Conservation (phyloP, 169 alveolate species). For the Babesia bovis region DNA sequence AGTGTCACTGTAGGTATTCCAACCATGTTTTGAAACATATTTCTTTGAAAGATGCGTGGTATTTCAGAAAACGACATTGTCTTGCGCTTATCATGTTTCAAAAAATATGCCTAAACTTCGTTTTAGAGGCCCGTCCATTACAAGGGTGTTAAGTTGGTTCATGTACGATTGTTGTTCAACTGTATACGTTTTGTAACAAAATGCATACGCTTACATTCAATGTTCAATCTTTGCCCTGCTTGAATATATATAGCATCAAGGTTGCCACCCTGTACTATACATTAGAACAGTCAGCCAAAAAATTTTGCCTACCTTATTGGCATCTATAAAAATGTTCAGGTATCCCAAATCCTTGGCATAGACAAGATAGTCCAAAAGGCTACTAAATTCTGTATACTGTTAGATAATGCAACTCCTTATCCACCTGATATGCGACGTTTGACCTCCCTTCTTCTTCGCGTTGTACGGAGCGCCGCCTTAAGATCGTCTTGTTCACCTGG, state of each 20-base stretch:
- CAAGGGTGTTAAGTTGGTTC: slow-evolving; percentile 38
- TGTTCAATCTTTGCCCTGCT: slow-evolving; percentile 24
- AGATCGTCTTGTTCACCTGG: slow-evolving; percentile 33
- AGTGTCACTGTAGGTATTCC: too few species aligned
- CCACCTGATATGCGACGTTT: slow-evolving; percentile 31
- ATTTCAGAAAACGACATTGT: too few species aligned
- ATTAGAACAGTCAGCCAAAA: neutral
- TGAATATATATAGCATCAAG: neutral
- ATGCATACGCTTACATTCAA: slow-evolving; percentile 31
- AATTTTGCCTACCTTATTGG: slow-evolving; percentile 10
- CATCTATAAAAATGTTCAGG: neutral
- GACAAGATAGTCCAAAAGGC: slow-evolving; percentile 54
- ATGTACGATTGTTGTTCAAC: slow-evolving; percentile 47
- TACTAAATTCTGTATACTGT: slow-evolving; percentile 29
- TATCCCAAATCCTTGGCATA: slow-evolving; percentile 64
- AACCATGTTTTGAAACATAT: too few species aligned
- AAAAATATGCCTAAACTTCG: slow-evolving; percentile 50
- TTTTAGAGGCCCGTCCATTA: slow-evolving; percentile 16
- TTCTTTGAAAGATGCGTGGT: too few species aligned
- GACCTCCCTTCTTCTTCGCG: slow-evolving; percentile 36
- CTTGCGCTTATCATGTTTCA: slow-evolving; percentile 12
- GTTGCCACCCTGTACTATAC: slow-evolving; percentile 10
- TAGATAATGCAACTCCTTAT: too few species aligned
- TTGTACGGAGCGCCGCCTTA: slow-evolving; percentile 13
- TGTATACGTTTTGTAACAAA: neutral